Evolutionary conservation across 805 yeast species (phyloP).

Genomic region (Middelhovenomyces tepae): DNA sequence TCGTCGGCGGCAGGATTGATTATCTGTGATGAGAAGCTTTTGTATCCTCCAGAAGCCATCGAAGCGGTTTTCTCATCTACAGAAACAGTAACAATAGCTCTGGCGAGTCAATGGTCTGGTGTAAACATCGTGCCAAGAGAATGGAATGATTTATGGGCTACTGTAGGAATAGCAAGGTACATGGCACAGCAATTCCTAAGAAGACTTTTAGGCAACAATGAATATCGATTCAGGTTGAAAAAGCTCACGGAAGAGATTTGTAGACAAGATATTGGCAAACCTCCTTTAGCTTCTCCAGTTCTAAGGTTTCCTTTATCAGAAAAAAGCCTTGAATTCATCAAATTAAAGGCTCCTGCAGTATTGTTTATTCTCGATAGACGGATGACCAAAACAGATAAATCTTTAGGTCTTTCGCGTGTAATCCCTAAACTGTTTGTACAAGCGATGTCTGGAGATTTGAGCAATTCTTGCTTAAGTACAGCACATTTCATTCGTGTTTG

Average conservation of each 20-base stretch:
- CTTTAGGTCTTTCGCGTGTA: constrained; percentile 85
- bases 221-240: constrained; percentile 64
- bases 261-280: constrained; percentile 63
- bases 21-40: constrained; percentile 46
- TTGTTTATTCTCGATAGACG: constrained; percentile 77
- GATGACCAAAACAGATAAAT: constrained; percentile 92
- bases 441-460: constrained; percentile 90
- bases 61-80: constrained; percentile 73
- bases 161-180: constrained; percentile 72
- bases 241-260: constrained; percentile 57
- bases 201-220: constrained; percentile 73
- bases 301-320: constrained; percentile 56
- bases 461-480: constrained; percentile 68
- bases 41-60: constrained; percentile 65
- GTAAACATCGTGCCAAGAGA: constrained; percentile 77
- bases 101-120: constrained; percentile 91
- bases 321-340: constrained; percentile 57
- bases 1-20: constrained; percentile 71
- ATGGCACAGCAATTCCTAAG: constrained; percentile 70
- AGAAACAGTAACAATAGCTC: constrained; percentile 54
- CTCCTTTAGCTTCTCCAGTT: constrained; percentile 71
- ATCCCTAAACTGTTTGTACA: constrained; percentile 85
- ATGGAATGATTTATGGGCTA: constrained; percentile 80
- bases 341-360: constrained; percentile 78
- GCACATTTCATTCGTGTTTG: constrained; percentile 87